These are phyloP conservation scores for Allium cepa DNA, from an alignment of 106 monocot genomes.

Conservation along the genomic window DNA sequence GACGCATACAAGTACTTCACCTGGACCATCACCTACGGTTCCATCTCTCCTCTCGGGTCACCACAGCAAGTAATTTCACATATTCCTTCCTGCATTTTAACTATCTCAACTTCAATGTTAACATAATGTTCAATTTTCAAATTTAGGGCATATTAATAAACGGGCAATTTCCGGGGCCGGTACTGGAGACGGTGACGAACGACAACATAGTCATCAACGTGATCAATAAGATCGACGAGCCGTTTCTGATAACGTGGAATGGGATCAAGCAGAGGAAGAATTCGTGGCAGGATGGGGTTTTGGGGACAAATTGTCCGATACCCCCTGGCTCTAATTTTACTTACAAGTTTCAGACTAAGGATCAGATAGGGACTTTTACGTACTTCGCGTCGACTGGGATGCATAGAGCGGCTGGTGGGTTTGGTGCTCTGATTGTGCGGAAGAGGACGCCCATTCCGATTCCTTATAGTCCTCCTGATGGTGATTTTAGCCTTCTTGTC, in stretches of 20 bases:
- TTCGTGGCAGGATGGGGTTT: slow-evolving; percentile 96
- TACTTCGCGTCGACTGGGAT: slow-evolving; percentile 82
- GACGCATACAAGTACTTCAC: slow-evolving; percentile 55
- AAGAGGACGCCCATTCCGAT: slow-evolving; percentile 53
- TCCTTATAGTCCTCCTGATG: slow-evolving; percentile 48
- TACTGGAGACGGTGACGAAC: slow-evolving; percentile 71
- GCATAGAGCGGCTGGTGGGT: slow-evolving; percentile 83
- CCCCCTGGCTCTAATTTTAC: slow-evolving; percentile 73
- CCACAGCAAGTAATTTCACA: slow-evolving; percentile 35
- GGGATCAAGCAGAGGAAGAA: slow-evolving; percentile 99
- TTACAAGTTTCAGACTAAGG: slow-evolving; percentile 84
- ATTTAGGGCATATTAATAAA: slow-evolving; percentile 78
- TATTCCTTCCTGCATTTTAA: no score
- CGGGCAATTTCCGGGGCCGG: slow-evolving; percentile 83
- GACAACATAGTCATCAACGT: slow-evolving; percentile 81
- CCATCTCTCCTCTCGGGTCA: slow-evolving; percentile 45
- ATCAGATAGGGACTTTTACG: slow-evolving; percentile 81
- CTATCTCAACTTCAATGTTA: no score
- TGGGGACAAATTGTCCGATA: slow-evolving; percentile 95
- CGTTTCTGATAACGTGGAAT: slow-evolving; percentile 90
- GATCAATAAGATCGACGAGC: slow-evolving; percentile 91
- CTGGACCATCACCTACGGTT: slow-evolving; percentile 61
- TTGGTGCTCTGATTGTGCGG: slow-evolving; percentile 66
- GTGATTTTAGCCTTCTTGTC: slow-evolving; percentile 68
- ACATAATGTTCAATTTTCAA: no score